Evolutionary conservation across 2,329 filamentous ascomycete genomes (phyloP).

Genomic region (Botrytis hyacinthi): DNA sequence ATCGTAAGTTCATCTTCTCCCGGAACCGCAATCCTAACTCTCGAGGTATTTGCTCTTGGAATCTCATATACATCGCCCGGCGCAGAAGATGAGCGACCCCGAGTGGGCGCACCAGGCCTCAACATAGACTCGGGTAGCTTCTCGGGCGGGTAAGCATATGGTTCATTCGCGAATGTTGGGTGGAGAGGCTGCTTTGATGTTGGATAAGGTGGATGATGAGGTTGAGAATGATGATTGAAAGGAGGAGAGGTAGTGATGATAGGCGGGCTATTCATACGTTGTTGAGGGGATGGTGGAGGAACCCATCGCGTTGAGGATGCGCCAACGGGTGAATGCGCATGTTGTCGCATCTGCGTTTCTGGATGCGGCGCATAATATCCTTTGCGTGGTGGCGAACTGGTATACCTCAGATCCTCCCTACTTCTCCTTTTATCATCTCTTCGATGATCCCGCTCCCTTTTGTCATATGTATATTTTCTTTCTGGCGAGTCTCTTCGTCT

Average conservation of each 20-base stretch:
- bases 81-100: conserved; percentile 15
- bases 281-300: conserved; percentile 15
- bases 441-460: conserved; percentile 4
- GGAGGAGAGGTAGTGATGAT: not conserved
- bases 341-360: not conserved
- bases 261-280: conserved; percentile 9
- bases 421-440: conserved; percentile 17
- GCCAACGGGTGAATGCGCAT: not conserved
- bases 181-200: not conserved
- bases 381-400: not conserved
- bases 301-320: conserved; percentile 8
- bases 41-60: conserved; percentile 10
- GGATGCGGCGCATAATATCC: conserved; percentile 3
- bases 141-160: conserved; percentile 17
- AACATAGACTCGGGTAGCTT: conserved; percentile 17
- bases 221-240: not conserved
- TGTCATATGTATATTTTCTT: conserved; percentile 6
- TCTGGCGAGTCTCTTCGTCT: conserved; percentile 12
- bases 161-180: conserved; percentile 17
- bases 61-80: conserved; percentile 7
- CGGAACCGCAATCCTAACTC: conserved; percentile 21
- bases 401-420: conserved; percentile 15
- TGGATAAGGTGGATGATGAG: not conserved
- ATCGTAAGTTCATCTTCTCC: conserved; percentile 20
- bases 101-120: not conserved